Base-by-base conservation (phyloP, 1,284 basidiomycete genomes). In the Ustilago xerochloae region DNA sequence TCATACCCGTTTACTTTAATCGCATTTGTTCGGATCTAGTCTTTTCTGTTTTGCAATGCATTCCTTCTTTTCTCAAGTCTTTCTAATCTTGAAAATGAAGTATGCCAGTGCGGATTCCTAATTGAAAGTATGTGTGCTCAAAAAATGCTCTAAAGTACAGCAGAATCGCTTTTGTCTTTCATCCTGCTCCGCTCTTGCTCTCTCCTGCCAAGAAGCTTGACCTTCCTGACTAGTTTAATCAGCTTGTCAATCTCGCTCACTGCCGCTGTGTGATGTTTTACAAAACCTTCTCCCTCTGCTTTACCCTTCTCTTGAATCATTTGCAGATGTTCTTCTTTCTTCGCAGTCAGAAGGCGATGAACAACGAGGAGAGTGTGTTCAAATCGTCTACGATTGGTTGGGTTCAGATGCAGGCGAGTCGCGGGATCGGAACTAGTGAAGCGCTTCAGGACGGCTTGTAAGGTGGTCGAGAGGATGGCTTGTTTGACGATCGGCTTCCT, bases 321-420 rank as follows among this genome's bases (percentile, higher is more conserved):
- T 13, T 29, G 10, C 16, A 33, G 41, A 22, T 61, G 63, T 5
- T 29, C 10, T 2, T 32, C 20, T 28, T 39, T 48, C 10, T 62
- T 57, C 0, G 10, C 15, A 10, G 28, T 26, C 24, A 67, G 30
- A 2, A 20, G 6, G 38, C 54, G 48, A 26, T 57, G 47, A 18
- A 50, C 59, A 13, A 49, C 38, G 6, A 52, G 39, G 8, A 67
- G 43, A 6, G 64, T 58, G 39, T 57, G 58, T 32, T 67, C 64
- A 32, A 62, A 62, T 1, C 59, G 47, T 0, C 53, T 46, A 1
- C 58, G 35, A 45, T 67, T 62, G 43, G 59, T 67, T 6, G 64
- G 61, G 10, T 35, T 52, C 4, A 35, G 38, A 41, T 67, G 64
- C 2, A 67, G 24, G 15, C 24, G 33, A 2, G 55, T 16, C 3